Percentiles rank a stretch among this genome's conserved stretches.
phyloP scores from a whole-genome alignment of 2,329 filamentous ascomycete species.

The Ascochyta koolunga region DNA sequence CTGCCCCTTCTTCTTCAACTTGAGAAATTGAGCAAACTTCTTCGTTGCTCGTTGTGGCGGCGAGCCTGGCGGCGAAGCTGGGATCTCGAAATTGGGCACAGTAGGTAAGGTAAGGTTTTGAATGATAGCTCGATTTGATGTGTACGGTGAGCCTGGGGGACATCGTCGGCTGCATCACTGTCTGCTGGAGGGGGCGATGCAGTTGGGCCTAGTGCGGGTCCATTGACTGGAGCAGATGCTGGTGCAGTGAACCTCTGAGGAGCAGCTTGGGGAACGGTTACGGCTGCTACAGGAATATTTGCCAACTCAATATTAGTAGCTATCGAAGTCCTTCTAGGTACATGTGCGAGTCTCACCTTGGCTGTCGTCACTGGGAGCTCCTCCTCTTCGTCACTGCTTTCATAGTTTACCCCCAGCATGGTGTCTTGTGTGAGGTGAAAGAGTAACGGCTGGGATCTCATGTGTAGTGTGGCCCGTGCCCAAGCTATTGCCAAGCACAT shows the following conservation, averaged over 20 bases:
- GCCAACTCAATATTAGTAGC: slow-evolving; percentile 55
- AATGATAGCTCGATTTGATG: slow-evolving; percentile 66
- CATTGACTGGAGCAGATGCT: slow-evolving; percentile 25
- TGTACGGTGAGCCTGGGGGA: slow-evolving; percentile 67
- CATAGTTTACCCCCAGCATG: slow-evolving; percentile 53
- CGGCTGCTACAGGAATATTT: slow-evolving; percentile 26
- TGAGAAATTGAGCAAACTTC: slow-evolving; percentile 76
- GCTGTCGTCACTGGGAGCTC: slow-evolving; percentile 40
- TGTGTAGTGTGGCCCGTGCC: slow-evolving; percentile 6
- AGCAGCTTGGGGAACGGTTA: slow-evolving; percentile 16
- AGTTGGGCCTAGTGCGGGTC: slow-evolving; percentile 38
- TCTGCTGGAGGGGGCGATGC: slow-evolving; percentile 28
- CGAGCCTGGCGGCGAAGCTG: slow-evolving; percentile 70
- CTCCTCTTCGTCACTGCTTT: slow-evolving; percentile 56
- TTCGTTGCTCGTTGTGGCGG: slow-evolving; percentile 57
- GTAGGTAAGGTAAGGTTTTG: slow-evolving; percentile 76
- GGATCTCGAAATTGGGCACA: slow-evolving; percentile 74
- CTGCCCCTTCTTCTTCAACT: slow-evolving; percentile 75
- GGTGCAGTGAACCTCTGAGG: slow-evolving; percentile 13
- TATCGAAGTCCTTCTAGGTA: slow-evolving; percentile 45
- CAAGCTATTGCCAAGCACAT: slow-evolving; percentile 13
- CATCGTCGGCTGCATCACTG: slow-evolving; percentile 20
- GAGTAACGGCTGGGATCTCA: background rate
- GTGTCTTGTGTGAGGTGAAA: slow-evolving; percentile 14
- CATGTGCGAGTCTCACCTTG: slow-evolving; percentile 49